These are phyloP conservation scores for Kluyveromyces aestuarii DNA, from an alignment of 805 yeast species.

Conservation along the genomic window DNA sequence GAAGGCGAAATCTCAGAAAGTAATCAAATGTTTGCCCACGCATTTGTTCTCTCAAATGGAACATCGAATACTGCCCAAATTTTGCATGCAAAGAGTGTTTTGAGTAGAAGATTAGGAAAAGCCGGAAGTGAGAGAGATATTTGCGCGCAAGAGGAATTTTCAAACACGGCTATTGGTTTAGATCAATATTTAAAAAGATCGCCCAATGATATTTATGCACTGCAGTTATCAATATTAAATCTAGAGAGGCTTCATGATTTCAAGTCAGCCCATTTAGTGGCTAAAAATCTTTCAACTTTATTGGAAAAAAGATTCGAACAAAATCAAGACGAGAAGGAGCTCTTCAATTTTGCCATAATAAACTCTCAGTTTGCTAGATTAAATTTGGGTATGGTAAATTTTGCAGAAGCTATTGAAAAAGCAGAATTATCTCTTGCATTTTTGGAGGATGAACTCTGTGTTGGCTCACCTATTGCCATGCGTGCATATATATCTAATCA, in stretches of 20 bases:
- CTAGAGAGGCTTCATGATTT: conserved; percentile 66
- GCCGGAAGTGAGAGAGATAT: conserved; percentile 44
- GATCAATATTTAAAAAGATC: conserved; percentile 50
- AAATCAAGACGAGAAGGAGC: conserved; percentile 37
- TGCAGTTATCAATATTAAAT: conserved; percentile 44
- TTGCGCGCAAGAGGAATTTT: conserved; percentile 53
- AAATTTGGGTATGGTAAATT: conserved; percentile 50
- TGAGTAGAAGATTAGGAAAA: conserved; percentile 36
- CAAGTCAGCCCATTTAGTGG: conserved; percentile 41
- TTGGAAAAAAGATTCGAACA: conserved; percentile 51
- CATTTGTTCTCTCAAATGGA: conserved; percentile 70
- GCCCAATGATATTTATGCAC: conserved; percentile 50
- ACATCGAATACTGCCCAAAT: conserved; percentile 58
- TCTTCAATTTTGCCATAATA: conserved; percentile 46
- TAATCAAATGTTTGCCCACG: conserved; percentile 59
- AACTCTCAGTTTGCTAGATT: conserved; percentile 69
- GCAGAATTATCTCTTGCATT: conserved; percentile 49
- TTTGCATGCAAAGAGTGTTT: conserved; percentile 55
- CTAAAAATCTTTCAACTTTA: conserved; percentile 36
- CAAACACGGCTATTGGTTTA: conserved; percentile 61
- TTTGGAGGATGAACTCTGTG: conserved; percentile 32
- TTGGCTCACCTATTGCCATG: conserved; percentile 18
- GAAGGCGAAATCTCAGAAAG: conserved; percentile 45
- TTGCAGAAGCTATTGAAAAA: conserved; percentile 48
- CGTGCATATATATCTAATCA: conserved; percentile 44